Evolutionary conservation across 2,329 filamentous ascomycete genomes (phyloP).

Genomic region (Trichoderma sp.): DNA sequence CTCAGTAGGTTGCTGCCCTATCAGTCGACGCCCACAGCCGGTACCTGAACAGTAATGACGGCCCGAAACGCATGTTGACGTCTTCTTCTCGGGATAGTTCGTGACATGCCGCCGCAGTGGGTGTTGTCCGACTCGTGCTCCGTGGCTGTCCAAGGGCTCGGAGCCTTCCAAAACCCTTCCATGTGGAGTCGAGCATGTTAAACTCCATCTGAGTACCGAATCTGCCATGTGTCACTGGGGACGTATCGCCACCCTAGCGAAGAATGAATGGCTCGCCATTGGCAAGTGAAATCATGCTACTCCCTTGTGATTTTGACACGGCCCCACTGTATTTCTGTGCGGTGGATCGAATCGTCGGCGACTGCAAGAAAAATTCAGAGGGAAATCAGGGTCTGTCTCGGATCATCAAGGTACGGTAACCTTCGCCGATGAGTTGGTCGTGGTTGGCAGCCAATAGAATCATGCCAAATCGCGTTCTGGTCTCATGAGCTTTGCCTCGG

Average conservation of each 20-base stretch:
- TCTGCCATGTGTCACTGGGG: conserved; percentile 12
- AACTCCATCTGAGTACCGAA: conserved; percentile 7
- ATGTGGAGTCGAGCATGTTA: conserved; percentile 15
- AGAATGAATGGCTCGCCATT: neutral
- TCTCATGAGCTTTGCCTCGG: neutral
- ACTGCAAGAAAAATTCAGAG: neutral
- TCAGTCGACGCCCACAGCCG: neutral
- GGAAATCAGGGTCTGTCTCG: neutral
- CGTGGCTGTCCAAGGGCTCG: conserved; percentile 8
- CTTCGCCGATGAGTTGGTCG: neutral
- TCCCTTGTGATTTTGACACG: neutral
- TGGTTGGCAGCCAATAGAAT: neutral
- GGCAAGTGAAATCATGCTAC: neutral
- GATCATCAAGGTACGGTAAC: neutral
- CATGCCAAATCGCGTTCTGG: neutral
- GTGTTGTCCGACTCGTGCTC: conserved; percentile 9
- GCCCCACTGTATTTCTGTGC: neutral
- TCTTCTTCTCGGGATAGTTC: neutral
- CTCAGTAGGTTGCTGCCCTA: neutral
- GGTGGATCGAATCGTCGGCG: neutral
- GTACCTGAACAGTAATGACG: neutral
- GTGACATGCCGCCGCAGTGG: conserved; percentile 1
- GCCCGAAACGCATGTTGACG: neutral
- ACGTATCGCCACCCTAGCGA: neutral
- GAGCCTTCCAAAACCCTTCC: conserved; percentile 19